A percentile compares a stretch with the other conserved stretches of the same genome.
These are phyloP conservation scores for Mariannaea sp. DNA, from an alignment of 2,329 filamentous ascomycete species.

Conservation along the genomic window DNA sequence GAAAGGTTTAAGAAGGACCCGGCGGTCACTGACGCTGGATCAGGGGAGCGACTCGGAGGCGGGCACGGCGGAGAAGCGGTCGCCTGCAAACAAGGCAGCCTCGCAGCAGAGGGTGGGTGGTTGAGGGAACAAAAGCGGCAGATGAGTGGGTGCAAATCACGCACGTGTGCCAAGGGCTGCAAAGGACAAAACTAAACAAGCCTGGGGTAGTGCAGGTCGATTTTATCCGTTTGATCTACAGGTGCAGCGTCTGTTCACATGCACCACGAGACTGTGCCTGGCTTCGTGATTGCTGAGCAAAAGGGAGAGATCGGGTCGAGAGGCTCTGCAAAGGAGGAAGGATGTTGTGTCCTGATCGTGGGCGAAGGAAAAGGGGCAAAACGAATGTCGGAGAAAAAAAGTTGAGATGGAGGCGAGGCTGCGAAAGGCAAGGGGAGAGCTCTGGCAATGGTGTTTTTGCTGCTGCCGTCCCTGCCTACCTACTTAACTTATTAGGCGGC, in stretches of 20 bases:
- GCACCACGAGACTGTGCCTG: constrained; percentile 1
- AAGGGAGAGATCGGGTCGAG: too few species aligned
- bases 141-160: constrained; percentile 1
- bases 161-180: not conserved
- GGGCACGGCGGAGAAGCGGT: constrained; percentile 2
- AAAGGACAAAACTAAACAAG: not conserved
- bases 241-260: not conserved
- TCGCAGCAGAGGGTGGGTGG: constrained; percentile 3
- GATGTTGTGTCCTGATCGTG: not conserved
- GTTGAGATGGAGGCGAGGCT: constrained; percentile 1
- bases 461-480: too few species aligned
- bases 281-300: not conserved
- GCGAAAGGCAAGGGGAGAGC: constrained; percentile 13
- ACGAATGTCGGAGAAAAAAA: too few species aligned
- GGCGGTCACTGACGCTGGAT: not conserved
- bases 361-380: constrained; percentile 12
- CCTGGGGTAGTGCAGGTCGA: not conserved
- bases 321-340: too few species aligned
- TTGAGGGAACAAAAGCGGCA: not conserved
- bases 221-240: not conserved
- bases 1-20: constrained; percentile 26
- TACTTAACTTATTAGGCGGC: too few species aligned
- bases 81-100: not conserved
- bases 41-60: not conserved
- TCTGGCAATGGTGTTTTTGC: constrained; percentile 16